phyloP scores from a whole-genome alignment of 305 asterid species.

The Fraxinus albicans region DNA sequence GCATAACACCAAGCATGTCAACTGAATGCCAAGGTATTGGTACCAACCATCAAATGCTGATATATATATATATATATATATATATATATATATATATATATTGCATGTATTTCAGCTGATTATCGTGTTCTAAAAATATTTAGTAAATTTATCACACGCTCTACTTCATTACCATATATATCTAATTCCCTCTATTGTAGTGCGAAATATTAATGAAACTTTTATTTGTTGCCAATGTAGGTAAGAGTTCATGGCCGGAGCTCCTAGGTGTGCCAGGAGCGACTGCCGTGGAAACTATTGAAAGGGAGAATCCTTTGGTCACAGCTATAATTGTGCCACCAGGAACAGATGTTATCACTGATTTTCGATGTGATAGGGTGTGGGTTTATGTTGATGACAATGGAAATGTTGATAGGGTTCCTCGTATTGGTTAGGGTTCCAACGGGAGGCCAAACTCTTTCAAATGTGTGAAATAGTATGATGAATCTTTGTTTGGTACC shows the following conservation, averaged over 20 bases:
- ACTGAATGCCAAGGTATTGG: not conserved
- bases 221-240: not conserved
- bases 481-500: not conserved
- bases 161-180: not conserved
- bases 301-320: constrained; percentile 5
- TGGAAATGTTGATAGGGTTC: not conserved
- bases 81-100: too few relatives aligned
- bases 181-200: not conserved
- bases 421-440: constrained; percentile 5
- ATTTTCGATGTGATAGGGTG: too few relatives aligned
- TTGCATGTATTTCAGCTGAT: not conserved
- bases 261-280: not conserved
- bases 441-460: not conserved
- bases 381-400: too few relatives aligned
- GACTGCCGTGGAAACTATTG: not conserved
- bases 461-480: not conserved
- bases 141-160: too few relatives aligned
- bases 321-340: constrained; percentile 11
- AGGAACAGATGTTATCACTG: constrained; percentile 1
- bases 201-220: not conserved
- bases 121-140: too few relatives aligned
- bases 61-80: too few relatives aligned
- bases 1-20: not conserved
- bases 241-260: constrained; percentile 22
- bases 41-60: too few relatives aligned